Conservation (phyloP, 495 filamentous ascomycete species). For the Hyaloscypha variabilis region DNA sequence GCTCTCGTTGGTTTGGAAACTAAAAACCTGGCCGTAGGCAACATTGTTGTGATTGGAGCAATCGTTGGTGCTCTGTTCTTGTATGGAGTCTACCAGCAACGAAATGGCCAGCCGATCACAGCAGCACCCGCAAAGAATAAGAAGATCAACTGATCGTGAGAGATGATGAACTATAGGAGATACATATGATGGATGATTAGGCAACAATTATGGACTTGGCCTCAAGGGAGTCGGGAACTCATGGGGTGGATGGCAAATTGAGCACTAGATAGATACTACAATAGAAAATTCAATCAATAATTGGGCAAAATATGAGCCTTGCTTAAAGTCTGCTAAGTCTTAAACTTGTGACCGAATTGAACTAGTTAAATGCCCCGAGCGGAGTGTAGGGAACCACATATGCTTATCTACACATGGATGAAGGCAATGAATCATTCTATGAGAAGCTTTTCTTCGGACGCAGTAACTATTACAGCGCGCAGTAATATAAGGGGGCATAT, state of each 20-base stretch:
- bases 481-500: too few species aligned
- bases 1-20: neutral
- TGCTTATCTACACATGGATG: neutral
- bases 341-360: too few species aligned
- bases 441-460: too few species aligned
- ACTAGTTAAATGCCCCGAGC: neutral
- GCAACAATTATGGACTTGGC: neutral
- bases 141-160: conserved; percentile 20
- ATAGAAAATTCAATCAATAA: neutral
- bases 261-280: conserved; percentile 4
- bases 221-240: neutral
- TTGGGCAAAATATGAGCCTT: neutral
- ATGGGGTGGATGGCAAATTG: neutral
- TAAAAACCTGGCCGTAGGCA: conserved; percentile 35
- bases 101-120: conserved; percentile 27
- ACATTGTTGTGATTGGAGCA: conserved; percentile 53
- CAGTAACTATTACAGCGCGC: too few species aligned
- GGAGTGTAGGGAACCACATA: neutral
- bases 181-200: neutral
- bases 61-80: conserved; percentile 46
- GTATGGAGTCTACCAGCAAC: conserved; percentile 43
- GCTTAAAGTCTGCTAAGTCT: neutral
- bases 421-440: too few species aligned
- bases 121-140: conserved; percentile 11
- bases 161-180: neutral